A percentile compares a stretch with the other conserved stretches of the same genome.
Conservation (phyloP, 768 basidiomycete genomes). For the Zangia roseola region DNA sequence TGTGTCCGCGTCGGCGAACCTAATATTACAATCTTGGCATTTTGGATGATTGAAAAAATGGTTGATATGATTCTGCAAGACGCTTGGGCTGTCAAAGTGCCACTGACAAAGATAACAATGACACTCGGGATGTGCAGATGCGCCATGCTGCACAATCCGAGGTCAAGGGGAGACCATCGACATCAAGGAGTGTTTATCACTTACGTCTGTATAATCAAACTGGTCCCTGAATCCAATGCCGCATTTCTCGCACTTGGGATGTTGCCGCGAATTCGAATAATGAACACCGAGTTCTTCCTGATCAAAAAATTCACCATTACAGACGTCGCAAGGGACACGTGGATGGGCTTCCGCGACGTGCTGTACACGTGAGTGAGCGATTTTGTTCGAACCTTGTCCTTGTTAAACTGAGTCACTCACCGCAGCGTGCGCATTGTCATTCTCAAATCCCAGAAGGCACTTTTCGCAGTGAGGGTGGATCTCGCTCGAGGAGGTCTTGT, state of each 20-base stretch:
- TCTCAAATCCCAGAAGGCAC: constrained; percentile 37
- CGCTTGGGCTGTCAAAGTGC: constrained; percentile 38
- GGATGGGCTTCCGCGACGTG: constrained; percentile 40
- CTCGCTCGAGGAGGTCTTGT: constrained; percentile 33
- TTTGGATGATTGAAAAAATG: constrained; percentile 45
- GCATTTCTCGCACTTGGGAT: constrained; percentile 30
- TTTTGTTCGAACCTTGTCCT: not conserved
- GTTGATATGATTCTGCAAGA: constrained; percentile 40
- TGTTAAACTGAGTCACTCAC: constrained; percentile 22
- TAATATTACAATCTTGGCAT: constrained; percentile 41
- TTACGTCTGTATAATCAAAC: constrained; percentile 27
- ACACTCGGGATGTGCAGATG: constrained; percentile 30
- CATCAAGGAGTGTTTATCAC: constrained; percentile 6
- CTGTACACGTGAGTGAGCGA: constrained; percentile 24
- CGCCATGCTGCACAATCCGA: constrained; percentile 28
- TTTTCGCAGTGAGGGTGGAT: constrained; percentile 37
- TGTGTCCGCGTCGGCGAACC: constrained; percentile 39
- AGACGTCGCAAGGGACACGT: constrained; percentile 34
- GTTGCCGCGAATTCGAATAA: constrained; percentile 25
- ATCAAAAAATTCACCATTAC: constrained; percentile 24
- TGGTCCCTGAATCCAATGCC: constrained; percentile 27
- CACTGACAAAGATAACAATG: constrained; percentile 38
- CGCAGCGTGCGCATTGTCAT: constrained; percentile 24
- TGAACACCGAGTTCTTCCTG: constrained; percentile 23
- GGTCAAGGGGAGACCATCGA: constrained; percentile 9